phyloP scores from a whole-genome alignment of 2,329 filamentous ascomycete species.

The Monilinia fructicola region DNA sequence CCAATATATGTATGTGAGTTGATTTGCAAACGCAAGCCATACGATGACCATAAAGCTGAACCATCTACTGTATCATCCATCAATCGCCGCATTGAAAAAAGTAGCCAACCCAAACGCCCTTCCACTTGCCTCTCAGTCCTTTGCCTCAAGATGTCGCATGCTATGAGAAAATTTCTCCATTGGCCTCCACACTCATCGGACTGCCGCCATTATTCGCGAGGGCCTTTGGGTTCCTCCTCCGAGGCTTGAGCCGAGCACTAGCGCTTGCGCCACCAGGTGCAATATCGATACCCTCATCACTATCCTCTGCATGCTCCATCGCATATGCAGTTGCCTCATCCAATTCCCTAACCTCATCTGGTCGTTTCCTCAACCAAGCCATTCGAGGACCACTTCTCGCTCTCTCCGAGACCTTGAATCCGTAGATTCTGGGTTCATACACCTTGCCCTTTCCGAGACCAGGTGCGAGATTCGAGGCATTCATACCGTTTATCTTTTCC shows the following conservation, averaged over 20 bases:
- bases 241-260: constrained; percentile 18
- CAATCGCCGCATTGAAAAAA: constrained; percentile 17
- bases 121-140: background rate
- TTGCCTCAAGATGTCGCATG: constrained; percentile 17
- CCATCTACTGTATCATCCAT: constrained; percentile 19
- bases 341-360: constrained; percentile 74
- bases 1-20: constrained; percentile 16
- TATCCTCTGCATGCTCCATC: constrained; percentile 55
- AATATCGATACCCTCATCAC: constrained; percentile 51
- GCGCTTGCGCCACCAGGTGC: constrained; percentile 14
- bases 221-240: constrained; percentile 16
- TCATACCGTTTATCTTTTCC: constrained; percentile 77
- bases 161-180: constrained; percentile 31
- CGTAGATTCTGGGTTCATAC: constrained; percentile 95
- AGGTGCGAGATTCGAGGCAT: constrained; percentile 82
- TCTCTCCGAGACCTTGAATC: constrained; percentile 89
- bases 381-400: constrained; percentile 89
- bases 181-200: constrained; percentile 40
- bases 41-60: constrained; percentile 16
- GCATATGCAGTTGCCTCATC: constrained; percentile 69
- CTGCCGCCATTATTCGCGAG: constrained; percentile 34
- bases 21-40: constrained; percentile 10
- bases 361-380: constrained; percentile 91
- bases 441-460: constrained; percentile 79
- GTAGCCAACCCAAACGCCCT: constrained; percentile 12